Conservation (phyloP, 2,329 filamentous ascomycete genomes). For the Calonectria montana region DNA sequence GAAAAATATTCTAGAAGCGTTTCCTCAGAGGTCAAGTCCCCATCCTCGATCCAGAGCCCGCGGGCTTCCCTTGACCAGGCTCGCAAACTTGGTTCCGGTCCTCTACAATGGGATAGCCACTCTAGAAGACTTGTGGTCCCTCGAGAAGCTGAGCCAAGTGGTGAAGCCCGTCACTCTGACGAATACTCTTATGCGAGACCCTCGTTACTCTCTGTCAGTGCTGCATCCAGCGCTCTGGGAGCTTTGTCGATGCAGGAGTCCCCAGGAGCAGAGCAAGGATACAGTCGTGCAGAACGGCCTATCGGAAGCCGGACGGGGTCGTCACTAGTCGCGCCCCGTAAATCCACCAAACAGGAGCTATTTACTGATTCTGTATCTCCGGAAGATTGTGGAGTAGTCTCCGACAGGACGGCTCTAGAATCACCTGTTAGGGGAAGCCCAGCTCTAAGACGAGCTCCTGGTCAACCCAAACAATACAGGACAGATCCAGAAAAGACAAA, state of each 20-base stretch:
- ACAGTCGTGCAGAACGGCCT: slow-evolving; percentile 31
- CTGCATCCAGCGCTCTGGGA: slow-evolving; percentile 66
- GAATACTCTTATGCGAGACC: slow-evolving; percentile 53
- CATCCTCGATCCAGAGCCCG: slow-evolving; percentile 31
- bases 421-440: slow-evolving; percentile 28
- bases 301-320: slow-evolving; percentile 18
- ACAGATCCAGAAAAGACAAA: slow-evolving; percentile 29
- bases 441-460: slow-evolving; percentile 26
- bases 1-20: slow-evolving; percentile 47
- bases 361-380: slow-evolving; percentile 27
- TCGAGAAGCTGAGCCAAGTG: slow-evolving; percentile 48
- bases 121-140: slow-evolving; percentile 61
- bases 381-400: slow-evolving; percentile 36
- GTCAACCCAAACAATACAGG: slow-evolving; percentile 26
- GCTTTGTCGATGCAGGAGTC: slow-evolving; percentile 45
- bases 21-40: slow-evolving; percentile 38
- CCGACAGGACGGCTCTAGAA: slow-evolving; percentile 35
- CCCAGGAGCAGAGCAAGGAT: slow-evolving; percentile 27
- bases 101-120: slow-evolving; percentile 65
- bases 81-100: slow-evolving; percentile 46
- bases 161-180: slow-evolving; percentile 51
- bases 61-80: slow-evolving; percentile 47
- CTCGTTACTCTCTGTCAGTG: slow-evolving; percentile 64
- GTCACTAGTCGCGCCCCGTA: slow-evolving; percentile 29
- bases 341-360: slow-evolving; percentile 31